Conservation (phyloP, 2,329 filamentous ascomycete genomes). For the Pleurostoma richardsiae region DNA sequence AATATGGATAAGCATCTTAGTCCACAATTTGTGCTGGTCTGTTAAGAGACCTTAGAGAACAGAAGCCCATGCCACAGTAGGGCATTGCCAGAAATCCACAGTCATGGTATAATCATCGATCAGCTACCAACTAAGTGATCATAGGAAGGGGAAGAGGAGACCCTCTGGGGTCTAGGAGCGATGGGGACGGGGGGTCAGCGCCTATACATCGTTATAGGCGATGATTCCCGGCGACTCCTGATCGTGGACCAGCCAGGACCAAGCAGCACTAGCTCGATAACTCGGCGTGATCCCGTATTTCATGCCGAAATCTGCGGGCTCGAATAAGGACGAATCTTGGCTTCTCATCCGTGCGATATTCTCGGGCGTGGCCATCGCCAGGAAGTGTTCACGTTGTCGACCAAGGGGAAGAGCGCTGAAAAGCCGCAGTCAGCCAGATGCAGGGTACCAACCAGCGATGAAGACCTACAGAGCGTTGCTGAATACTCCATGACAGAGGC, state of each 20-base stretch:
- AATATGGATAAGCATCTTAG: too few species aligned
- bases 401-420: slow-evolving; percentile 12
- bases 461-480: slow-evolving; percentile 50
- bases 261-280: slow-evolving; percentile 17
- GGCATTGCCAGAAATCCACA: too few species aligned
- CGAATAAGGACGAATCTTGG: slow-evolving; percentile 14
- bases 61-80: too few species aligned
- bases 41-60: too few species aligned
- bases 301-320: slow-evolving; percentile 18
- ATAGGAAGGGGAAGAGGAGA: too few species aligned
- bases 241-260: slow-evolving; percentile 16
- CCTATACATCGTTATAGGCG: slow-evolving; percentile 18
- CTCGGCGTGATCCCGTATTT: slow-evolving; percentile 16
- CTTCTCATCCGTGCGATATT: slow-evolving; percentile 37
- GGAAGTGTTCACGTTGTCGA: slow-evolving; percentile 39
- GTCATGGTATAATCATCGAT: too few species aligned
- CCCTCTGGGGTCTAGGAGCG: too few species aligned
- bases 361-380: slow-evolving; percentile 49
- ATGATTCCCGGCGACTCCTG: slow-evolving; percentile 13
- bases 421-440: background rate
- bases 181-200: background rate
- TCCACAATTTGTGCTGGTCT: too few species aligned
- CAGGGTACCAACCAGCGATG: slow-evolving; percentile 19
- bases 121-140: too few species aligned
- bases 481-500: slow-evolving; percentile 53